These are phyloP conservation scores for Leccinum pellstonianum DNA, from an alignment of 768 basidiomycete species.

Conservation along the genomic window DNA sequence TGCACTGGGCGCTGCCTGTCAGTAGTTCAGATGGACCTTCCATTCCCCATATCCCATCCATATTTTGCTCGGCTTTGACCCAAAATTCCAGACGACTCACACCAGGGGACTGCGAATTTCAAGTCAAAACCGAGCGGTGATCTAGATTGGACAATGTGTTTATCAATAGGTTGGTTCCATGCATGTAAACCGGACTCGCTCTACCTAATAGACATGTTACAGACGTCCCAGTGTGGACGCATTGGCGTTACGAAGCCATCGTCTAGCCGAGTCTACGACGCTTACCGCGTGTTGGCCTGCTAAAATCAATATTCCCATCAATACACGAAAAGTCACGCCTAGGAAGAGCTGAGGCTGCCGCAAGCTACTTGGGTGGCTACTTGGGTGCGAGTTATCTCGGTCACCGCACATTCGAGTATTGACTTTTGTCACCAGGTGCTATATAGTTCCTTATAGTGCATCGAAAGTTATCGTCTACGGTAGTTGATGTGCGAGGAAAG, in stretches of 20 bases:
- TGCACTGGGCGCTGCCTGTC: too few relatives aligned
- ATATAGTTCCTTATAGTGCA: slow-evolving; percentile 54
- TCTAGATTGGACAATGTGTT: neutral
- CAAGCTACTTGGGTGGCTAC: slow-evolving; percentile 44
- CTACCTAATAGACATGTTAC: slow-evolving; percentile 5
- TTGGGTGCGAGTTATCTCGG: slow-evolving; percentile 59
- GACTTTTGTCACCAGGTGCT: slow-evolving; percentile 43
- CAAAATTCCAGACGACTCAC: neutral
- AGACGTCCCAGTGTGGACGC: neutral
- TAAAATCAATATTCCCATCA: neutral
- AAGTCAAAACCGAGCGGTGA: neutral
- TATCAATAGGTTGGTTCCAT: slow-evolving; percentile 4
- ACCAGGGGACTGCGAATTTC: neutral
- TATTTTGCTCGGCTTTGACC: neutral
- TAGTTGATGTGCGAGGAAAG: neutral
- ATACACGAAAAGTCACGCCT: slow-evolving; percentile 45
- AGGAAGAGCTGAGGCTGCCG: slow-evolving; percentile 83
- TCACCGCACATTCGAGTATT: slow-evolving; percentile 3
- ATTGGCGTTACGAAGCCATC: neutral
- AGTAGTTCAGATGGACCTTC: too few relatives aligned
- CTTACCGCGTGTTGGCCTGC: neutral
- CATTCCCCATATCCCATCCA: too few relatives aligned
- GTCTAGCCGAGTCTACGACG: neutral
- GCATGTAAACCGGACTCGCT: neutral
- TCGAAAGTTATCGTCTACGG: neutral